These are phyloP conservation scores for Trebouxia gelatinosa DNA, from an alignment of 163 green algal species.

Conservation along the genomic window DNA sequence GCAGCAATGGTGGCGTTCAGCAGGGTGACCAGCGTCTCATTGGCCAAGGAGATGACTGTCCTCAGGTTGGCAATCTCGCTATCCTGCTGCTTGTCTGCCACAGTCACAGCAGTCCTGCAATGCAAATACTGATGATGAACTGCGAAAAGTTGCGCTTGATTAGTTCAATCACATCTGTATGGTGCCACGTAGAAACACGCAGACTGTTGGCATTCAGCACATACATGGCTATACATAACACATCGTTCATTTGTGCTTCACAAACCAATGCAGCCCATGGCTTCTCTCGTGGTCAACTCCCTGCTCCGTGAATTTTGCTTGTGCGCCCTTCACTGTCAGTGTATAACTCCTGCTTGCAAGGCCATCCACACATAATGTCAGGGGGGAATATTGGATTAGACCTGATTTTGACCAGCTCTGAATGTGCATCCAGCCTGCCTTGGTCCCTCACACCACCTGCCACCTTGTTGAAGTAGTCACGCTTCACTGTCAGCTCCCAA, in stretches of 20 bases:
- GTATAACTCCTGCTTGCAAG: too few species aligned
- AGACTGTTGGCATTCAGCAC: background rate
- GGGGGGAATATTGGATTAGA: background rate
- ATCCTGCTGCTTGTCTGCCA: background rate
- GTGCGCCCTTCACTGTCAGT: too few species aligned
- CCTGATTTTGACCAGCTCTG: slow-evolving; percentile 56
- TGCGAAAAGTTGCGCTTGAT: background rate
- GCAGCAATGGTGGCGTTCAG: slow-evolving; percentile 1
- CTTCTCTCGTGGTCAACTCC: too few species aligned
- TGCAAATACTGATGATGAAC: background rate
- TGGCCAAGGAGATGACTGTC: slow-evolving; percentile 12
- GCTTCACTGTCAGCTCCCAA: slow-evolving; percentile 63
- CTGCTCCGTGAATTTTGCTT: too few species aligned
- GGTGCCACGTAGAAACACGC: background rate
- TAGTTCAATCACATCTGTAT: background rate
- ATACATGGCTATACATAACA: background rate
- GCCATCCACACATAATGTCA: background rate
- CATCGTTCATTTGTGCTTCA: background rate
- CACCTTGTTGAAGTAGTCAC: slow-evolving; percentile 76
- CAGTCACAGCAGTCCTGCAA: slow-evolving; percentile 16
- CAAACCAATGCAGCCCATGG: background rate
- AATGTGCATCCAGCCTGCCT: slow-evolving; percentile 35
- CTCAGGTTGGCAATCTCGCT: slow-evolving; percentile 1
- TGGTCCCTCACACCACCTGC: slow-evolving; percentile 56
- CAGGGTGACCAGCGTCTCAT: slow-evolving; percentile 4